Base-by-base conservation (phyloP, 2,329 filamentous ascomycete genomes). In the Clonostachys solani region DNA sequence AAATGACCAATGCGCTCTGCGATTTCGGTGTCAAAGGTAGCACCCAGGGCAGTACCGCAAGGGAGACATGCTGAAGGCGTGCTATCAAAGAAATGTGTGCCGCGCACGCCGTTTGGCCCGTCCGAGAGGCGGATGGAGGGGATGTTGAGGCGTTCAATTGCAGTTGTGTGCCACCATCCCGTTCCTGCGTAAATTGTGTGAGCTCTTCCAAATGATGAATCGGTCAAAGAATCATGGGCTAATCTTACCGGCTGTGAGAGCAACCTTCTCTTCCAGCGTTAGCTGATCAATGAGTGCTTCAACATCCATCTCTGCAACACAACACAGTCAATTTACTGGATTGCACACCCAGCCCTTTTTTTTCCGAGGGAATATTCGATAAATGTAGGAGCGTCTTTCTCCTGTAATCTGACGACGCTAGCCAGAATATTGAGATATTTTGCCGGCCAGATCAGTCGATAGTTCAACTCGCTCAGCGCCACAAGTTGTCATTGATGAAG, bases 21-120 rank as follows among this genome's bases (percentile, higher is more conserved):
- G 19, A 86, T 64, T 8, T 79, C 74, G 4, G 71, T 56, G 56
- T 86, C 81, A 69, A 81, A 87, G 17, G 83, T 84, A 16, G 83
- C 80, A 7, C 81, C 83, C 51, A 87, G 56, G 23, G 23, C 23
- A 29, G 23, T 29, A 29, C 23, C 23, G 23, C 23, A 29, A 10
- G 23, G 23, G 33, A 56, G 52, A 45, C 60, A 62, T 18, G 60
- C 64, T 33, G 56, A 62, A 12, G 58, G 60, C 23, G 44, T 5
- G 37, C 44, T n/a, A 51, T 52, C 6, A 33, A 36, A 3, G 44
- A 34, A 12, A 52, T 44, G 36, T 45, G 40, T 17, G 84, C 43
- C 43, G 17, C 43, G 43, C 34, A 34, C 43, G n/a, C 43, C 43
- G 33, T 44, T 44, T 13, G 43, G 43, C 10, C 43, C 43, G 37